phyloP scores from a whole-genome alignment of 768 basidiomycete species.

The Amanita polypyramis region DNA sequence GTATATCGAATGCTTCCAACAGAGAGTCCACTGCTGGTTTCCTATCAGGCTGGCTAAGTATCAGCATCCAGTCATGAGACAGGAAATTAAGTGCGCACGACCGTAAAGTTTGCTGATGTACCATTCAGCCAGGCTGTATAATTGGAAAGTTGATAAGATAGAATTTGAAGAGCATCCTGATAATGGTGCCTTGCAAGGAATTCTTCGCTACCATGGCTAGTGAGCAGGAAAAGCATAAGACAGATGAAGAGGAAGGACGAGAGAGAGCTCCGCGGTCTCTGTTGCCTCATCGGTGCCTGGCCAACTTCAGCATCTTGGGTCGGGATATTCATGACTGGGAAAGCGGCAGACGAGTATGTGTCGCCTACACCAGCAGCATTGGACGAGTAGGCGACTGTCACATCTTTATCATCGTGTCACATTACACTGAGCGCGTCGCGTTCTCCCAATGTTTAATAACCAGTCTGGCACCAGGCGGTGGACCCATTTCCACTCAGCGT shows the following conservation, averaged over 20 bases:
- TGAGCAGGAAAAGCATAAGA: slow-evolving; percentile 71
- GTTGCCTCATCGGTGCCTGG: slow-evolving; percentile 17
- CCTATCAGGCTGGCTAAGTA: slow-evolving; percentile 31
- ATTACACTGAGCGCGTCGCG: not conserved
- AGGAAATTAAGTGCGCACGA: slow-evolving; percentile 32
- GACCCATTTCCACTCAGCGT: slow-evolving; percentile 45
- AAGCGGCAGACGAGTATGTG: slow-evolving; percentile 8
- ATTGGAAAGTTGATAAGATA: slow-evolving; percentile 56
- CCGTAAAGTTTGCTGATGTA: slow-evolving; percentile 49
- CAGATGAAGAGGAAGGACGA: slow-evolving; percentile 66
- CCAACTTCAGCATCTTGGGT: slow-evolving; percentile 30
- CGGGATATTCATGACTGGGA: slow-evolving; percentile 15
- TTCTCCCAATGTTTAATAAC: slow-evolving; percentile 27
- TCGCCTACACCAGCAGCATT: slow-evolving; percentile 9
- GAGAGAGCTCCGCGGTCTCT: slow-evolving; percentile 44
- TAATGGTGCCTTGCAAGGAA: slow-evolving; percentile 53
- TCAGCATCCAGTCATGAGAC: not conserved
- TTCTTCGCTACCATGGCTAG: slow-evolving; percentile 64
- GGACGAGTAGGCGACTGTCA: not conserved
- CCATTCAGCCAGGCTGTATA: slow-evolving; percentile 71
- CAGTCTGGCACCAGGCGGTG: slow-evolving; percentile 42
- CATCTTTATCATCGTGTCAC: not conserved
- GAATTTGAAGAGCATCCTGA: slow-evolving; percentile 47
- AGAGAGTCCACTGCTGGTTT: slow-evolving; percentile 34
- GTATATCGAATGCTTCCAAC: slow-evolving; percentile 36